phyloP scores from a whole-genome alignment of 1,139 yeast species.

The Yamadazyma dendronema region DNA sequence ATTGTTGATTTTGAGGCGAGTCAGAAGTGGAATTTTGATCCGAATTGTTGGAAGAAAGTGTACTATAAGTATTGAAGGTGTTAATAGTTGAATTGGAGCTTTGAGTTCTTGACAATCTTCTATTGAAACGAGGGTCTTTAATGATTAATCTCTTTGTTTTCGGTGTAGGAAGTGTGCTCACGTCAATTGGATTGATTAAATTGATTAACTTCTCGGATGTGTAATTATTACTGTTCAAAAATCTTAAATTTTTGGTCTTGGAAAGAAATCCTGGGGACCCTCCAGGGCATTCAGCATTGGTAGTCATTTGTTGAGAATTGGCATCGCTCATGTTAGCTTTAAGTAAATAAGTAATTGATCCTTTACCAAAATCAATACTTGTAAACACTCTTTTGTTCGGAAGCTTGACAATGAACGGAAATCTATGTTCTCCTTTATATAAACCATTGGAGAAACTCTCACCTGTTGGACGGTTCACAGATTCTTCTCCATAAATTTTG shows the following conservation, averaged over 20 bases:
- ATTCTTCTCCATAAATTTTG: constrained; percentile 55
- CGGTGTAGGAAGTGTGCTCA: constrained; percentile 62
- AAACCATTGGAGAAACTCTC: constrained; percentile 44
- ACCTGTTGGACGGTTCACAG: constrained; percentile 13
- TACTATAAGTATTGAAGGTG: constrained; percentile 33
- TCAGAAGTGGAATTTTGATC: constrained; percentile 16
- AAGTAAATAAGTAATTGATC: constrained; percentile 69
- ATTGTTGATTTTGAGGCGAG: constrained; percentile 5
- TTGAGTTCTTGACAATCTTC: constrained; percentile 40
- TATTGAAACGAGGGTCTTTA: constrained; percentile 39
- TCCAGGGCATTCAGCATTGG: constrained; percentile 13
- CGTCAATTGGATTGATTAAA: constrained; percentile 73
- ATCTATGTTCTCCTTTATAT: constrained; percentile 79
- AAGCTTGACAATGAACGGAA: constrained; percentile 77
- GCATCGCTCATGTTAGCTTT: constrained; percentile 52
- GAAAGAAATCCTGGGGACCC: constrained; percentile 16
- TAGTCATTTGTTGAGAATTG: background rate
- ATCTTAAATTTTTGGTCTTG: constrained; percentile 24
- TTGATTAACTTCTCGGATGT: constrained; percentile 57
- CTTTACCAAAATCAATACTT: constrained; percentile 80
- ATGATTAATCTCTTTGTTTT: constrained; percentile 65
- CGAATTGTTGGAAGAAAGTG: constrained; percentile 37
- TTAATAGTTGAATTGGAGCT: constrained; percentile 54
- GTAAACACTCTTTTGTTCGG: constrained; percentile 72
- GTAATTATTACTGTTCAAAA: constrained; percentile 28